Base-by-base conservation (phyloP, 2,329 filamentous ascomycete genomes). In the Alternaria ethzedia region DNA sequence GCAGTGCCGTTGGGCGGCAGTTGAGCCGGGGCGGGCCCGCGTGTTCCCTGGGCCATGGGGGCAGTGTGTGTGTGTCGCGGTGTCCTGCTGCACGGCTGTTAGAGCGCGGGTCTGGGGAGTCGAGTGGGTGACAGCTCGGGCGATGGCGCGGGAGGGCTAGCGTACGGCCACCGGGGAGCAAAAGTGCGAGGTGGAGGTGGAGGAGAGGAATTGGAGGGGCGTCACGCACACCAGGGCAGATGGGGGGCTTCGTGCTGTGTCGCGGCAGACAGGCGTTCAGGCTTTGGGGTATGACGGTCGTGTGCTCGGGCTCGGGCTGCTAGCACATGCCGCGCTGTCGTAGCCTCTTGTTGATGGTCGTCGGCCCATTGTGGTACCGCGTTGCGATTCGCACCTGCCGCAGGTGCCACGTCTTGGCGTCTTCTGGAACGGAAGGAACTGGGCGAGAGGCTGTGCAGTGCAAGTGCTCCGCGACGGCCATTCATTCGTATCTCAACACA, bases 1-100 rank as follows among this genome's bases (percentile, higher is more conserved):
- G 77, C 76, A 68, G 81, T 73, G 71, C 81, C 81, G 76, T 83
- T 83, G 71, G 72, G 65, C 30, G 78, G 62, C 65, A 72, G 70
- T 44, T 81, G 74, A 32, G 70, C 75, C 63, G 70, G 65, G 59
- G 70, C 60, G 44, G 75, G 70, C 57, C 64, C 70, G 70, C 70
- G 74, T 25, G 73, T 73, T 70, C 71, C 74, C 59, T 80, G 78
- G 67, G 79, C 78, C 79, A 81, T 81, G 70, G 63, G 9, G 20
- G 20, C 28, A 36, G 32, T n/a, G 32, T 36, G 30, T 36, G 26
- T 32, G 3, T 41, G 49, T 20, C 17, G 47, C 25, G 9, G n/a
- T 11, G n/a, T 25, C 9, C 7, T 30, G 49, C 30, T 41, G 49
- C 20, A 13, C 21, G 49, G 21, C 49, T 30, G 64, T 57, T 56